A percentile compares a stretch with the other conserved stretches of the same genome.
phyloP scores from a whole-genome alignment of 1,284 basidiomycete species.

The Microbotryum lychnidis-dioicae region DNA sequence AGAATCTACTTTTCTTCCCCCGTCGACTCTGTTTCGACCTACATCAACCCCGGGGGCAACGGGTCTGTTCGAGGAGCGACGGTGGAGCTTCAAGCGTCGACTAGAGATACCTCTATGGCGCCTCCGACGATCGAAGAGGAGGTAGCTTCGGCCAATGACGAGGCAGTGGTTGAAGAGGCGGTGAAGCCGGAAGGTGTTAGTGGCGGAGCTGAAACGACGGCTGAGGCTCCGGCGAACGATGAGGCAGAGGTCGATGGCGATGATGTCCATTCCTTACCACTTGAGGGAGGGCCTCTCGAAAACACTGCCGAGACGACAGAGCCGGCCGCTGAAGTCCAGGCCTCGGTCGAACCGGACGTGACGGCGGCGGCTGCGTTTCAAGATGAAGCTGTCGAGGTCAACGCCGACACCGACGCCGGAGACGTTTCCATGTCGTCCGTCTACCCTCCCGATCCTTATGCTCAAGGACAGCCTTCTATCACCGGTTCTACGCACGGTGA shows the following conservation, averaged over 20 bases:
- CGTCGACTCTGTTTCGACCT: constrained; percentile 8
- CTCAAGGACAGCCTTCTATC: neutral
- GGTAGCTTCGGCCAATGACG: neutral
- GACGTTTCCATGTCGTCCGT: too few relatives aligned
- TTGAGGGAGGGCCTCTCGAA: constrained; percentile 7
- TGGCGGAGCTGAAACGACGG: neutral
- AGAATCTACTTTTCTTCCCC: constrained; percentile 36
- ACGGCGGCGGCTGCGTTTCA: neutral
- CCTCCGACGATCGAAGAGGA: neutral
- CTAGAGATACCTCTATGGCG: constrained; percentile 1
- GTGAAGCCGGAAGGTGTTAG: constrained; percentile 1
- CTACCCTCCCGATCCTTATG: neutral
- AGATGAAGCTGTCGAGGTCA: constrained; percentile 5
- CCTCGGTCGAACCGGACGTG: neutral
- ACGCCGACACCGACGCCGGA: neutral
- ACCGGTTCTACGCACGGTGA: neutral
- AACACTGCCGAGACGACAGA: neutral
- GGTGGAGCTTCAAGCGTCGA: neutral
- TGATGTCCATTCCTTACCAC: constrained; percentile 1
- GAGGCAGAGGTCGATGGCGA: constrained; percentile 20
- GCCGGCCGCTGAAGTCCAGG: neutral
- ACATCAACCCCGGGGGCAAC: neutral
- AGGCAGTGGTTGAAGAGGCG: constrained; percentile 9
- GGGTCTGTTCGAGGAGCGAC: neutral
- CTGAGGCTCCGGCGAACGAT: constrained; percentile 12